A percentile compares a stretch with the other conserved stretches of the same genome.
These are phyloP conservation scores for Actinomucor elegans DNA, from an alignment of 371 early-diverging fungal genomes.

Conservation along the genomic window DNA sequence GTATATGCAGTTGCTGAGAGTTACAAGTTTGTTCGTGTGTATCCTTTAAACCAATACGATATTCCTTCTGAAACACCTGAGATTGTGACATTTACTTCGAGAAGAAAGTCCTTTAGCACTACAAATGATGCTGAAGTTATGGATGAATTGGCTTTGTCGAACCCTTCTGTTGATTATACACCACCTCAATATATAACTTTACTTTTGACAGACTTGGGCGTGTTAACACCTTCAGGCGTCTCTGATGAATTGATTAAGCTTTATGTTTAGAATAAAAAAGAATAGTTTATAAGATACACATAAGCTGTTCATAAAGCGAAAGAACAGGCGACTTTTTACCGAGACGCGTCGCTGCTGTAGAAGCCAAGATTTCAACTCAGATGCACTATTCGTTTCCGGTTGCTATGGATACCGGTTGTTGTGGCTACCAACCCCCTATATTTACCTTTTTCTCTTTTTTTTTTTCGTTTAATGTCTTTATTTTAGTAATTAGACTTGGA, in stretches of 20 bases:
- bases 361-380: too few species aligned
- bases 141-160: conserved; percentile 52
- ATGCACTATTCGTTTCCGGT: too few species aligned
- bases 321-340: too few species aligned
- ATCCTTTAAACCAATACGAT: conserved; percentile 86
- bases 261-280: conserved; percentile 55
- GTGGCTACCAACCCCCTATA: too few species aligned
- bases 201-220: conserved; percentile 91
- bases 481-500: too few species aligned
- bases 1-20: conserved; percentile 95
- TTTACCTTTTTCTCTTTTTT: too few species aligned
- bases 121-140: conserved; percentile 34
- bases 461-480: too few species aligned
- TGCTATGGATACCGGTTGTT: too few species aligned
- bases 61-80: conserved; percentile 72
- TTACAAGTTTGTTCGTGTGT: conserved; percentile 94
- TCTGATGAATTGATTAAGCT: conserved; percentile 89
- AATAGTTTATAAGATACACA: not conserved
- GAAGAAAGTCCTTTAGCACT: conserved; percentile 35
- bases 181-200: conserved; percentile 91
- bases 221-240: conserved; percentile 92
- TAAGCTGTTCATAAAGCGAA: too few species aligned
- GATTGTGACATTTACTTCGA: conserved; percentile 59
- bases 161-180: conserved; percentile 93
- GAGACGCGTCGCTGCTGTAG: too few species aligned